Evolutionary conservation across 768 basidiomycete genomes (phyloP), one percentile per base, ranked within the genome.

Genomic region (Serendipita sp.): DNA sequence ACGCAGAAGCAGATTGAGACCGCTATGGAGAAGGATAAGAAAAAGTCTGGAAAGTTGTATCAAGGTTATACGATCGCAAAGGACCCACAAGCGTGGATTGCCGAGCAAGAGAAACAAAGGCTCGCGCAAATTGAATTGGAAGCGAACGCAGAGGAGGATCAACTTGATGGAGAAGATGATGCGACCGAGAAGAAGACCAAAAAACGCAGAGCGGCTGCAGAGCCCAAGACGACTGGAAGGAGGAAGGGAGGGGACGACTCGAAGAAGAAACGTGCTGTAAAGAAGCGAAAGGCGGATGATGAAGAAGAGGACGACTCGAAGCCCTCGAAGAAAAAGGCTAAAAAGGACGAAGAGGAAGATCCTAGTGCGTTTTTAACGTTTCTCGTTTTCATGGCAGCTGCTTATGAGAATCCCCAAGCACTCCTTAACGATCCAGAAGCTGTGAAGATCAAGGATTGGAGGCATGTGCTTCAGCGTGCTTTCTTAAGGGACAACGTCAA

Each of bases 391-490:
- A 13, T 44, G 18, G 34, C 10, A 15, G 51, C 35, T 41, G 56
- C 65, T 18, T 63, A 66, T 66, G 70, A 30, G 47, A 28, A 32
- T 16, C 45, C 66, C 30, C 16, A 30, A 63, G 66, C 28, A 13
- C 54, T 84, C 64, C 74, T 76, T 46, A 76, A 73, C 58, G 84
- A 88, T 72, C 79, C 79, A 1, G 85, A 87, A 67, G 86, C 84
- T 28, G 70, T 76, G 64, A 85, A 86, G 73, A 91, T 94, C 69
- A 85, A 88, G 71, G 88, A 89, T 65, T 95, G 93, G 92, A 80
- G 94, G 68, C 91, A 95, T 73, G 88, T 84, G 73, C 80, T 96
- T 2, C 93, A 97, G 75, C 88, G 91, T 73, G 88, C 83, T 0
- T 88, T 92, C 77, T 72, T 94, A 63, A 83, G 84, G 68, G 81